phyloP scores from a whole-genome alignment of 176 grass and related monocot genomes.

The Bothriochloa decipiens region DNA sequence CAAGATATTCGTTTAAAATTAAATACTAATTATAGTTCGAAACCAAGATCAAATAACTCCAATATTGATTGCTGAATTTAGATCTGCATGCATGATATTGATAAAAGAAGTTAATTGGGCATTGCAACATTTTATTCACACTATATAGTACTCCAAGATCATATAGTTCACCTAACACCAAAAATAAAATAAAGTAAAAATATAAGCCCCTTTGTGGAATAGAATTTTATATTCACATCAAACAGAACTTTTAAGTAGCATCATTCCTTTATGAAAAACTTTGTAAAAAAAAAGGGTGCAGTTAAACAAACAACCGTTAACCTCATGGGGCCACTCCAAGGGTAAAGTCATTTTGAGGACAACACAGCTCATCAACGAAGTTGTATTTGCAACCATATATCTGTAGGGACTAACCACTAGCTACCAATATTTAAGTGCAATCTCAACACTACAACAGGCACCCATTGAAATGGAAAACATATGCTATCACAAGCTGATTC shows the following conservation, averaged over 20 bases:
- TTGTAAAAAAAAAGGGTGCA: background rate
- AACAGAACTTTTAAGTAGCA: slow-evolving; percentile 4
- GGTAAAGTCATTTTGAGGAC: background rate
- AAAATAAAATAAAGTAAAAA: background rate
- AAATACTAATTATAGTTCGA: background rate
- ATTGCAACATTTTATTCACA: background rate
- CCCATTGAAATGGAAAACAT: slow-evolving; percentile 8
- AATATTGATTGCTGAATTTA: background rate
- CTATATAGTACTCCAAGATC: background rate
- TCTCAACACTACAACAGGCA: background rate
- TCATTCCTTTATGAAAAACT: background rate
- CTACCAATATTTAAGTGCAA: slow-evolving; percentile 1
- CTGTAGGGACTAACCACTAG: background rate
- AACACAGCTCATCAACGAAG: background rate
- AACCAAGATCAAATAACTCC: background rate
- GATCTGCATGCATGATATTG: background rate
- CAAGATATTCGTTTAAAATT: background rate
- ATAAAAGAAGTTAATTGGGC: background rate
- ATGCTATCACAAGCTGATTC: background rate
- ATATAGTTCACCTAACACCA: background rate
- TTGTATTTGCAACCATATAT: background rate
- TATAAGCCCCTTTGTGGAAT: background rate
- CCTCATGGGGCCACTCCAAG: background rate
- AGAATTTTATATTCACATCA: background rate
- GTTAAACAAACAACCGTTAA: background rate